A percentile compares a stretch with the other conserved stretches of the same genome.
Evolutionary conservation across 1,284 basidiomycete species (phyloP).

Genomic region (Rhizoctonia solani): DNA sequence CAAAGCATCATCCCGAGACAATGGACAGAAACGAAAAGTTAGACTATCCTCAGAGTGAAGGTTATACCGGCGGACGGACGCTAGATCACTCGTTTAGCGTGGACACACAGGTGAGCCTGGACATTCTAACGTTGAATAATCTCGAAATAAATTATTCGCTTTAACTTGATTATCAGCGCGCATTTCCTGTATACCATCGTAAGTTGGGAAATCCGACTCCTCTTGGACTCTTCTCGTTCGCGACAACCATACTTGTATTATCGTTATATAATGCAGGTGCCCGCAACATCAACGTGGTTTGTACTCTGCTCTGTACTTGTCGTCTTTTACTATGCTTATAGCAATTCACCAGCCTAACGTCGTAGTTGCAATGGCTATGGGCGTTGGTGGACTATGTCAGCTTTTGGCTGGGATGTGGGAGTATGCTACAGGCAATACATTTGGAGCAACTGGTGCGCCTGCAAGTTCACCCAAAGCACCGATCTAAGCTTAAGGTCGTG

Average conservation of each 20-base stretch:
- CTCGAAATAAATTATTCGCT: neutral
- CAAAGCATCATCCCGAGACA: too few relatives aligned
- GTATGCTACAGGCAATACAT: constrained; percentile 49
- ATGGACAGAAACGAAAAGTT: too few relatives aligned
- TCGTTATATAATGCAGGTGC: constrained; percentile 47
- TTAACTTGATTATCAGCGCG: neutral
- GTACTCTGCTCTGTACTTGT: neutral
- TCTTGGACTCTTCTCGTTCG: constrained; percentile 52
- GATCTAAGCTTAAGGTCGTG: neutral
- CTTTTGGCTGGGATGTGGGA: constrained; percentile 53
- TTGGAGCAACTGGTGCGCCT: constrained; percentile 49
- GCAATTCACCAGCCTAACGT: constrained; percentile 44
- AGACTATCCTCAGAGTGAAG: too few relatives aligned
- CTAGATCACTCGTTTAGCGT: too few relatives aligned
- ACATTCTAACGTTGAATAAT: neutral
- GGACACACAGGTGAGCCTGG: constrained; percentile 20
- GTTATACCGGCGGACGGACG: too few relatives aligned
- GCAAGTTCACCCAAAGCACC: neutral
- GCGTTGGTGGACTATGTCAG: constrained; percentile 49
- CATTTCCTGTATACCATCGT: constrained; percentile 39
- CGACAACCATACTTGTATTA: constrained; percentile 57
- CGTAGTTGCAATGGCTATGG: constrained; percentile 44
- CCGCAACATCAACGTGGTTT: constrained; percentile 18
- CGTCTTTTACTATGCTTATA: neutral
- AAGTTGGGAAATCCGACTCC: constrained; percentile 53